phyloP scores from a whole-genome alignment of 805 yeast genomes.

The Starmera amethionina region DNA sequence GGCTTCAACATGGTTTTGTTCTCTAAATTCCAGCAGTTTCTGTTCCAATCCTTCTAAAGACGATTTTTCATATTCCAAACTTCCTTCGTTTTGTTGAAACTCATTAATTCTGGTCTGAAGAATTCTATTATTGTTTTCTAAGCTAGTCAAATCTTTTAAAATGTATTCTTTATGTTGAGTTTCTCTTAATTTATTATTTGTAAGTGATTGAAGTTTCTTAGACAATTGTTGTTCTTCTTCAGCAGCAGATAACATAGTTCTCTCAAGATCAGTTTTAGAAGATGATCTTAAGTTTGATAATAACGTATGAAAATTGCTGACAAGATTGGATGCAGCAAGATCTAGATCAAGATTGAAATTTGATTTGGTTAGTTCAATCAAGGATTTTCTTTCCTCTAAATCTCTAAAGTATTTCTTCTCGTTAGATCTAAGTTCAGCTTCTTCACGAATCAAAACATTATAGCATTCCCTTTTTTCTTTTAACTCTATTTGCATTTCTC shows the following conservation, averaged over 20 bases:
- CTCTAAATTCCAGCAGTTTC: conserved; percentile 23
- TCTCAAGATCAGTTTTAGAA: conserved; percentile 5
- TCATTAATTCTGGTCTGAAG: conserved; percentile 29
- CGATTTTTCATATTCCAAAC: conserved; percentile 34
- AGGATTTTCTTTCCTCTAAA: conserved; percentile 11
- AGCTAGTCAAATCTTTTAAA: conserved; percentile 27
- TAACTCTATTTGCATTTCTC: conserved; percentile 14
- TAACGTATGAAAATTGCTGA: conserved; percentile 2
- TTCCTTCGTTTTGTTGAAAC: conserved; percentile 33
- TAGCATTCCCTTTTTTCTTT: conserved; percentile 21
- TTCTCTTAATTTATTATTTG: conserved; percentile 30
- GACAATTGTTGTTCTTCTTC: conserved; percentile 12
- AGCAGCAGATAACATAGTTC: neutral
- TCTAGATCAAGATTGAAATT: neutral
- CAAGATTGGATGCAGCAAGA: neutral
- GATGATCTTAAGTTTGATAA: conserved; percentile 9
- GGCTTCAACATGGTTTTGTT: conserved; percentile 17
- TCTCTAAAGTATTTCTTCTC: conserved; percentile 24
- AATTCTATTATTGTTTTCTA: conserved; percentile 25
- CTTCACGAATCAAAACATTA: conserved; percentile 31
- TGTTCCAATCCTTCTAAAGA: conserved; percentile 29
- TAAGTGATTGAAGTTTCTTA: conserved; percentile 7
- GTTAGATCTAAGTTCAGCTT: conserved; percentile 47
- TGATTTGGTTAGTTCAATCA: conserved; percentile 2
- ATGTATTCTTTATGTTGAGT: conserved; percentile 32